Evolutionary conservation across 768 basidiomycete species (phyloP), one percentile per base, ranked within the genome.

Genomic region (Goffeauzyma gilvescens): DNA sequence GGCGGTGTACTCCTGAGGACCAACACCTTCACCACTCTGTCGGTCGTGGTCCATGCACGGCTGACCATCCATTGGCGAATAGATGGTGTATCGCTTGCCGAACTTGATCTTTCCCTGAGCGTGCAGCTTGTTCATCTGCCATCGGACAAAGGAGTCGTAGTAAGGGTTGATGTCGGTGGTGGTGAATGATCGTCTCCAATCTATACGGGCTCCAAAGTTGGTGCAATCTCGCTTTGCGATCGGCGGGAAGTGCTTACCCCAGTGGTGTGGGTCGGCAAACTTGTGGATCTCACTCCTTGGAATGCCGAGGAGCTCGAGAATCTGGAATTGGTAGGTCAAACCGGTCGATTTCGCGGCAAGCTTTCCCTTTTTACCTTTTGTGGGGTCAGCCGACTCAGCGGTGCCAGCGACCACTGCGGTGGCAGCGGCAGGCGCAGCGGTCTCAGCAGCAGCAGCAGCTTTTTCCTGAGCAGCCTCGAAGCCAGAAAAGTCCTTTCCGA

Each of bases 41-140:
- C 93, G 80, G 64, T 98, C 93, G 67, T 98, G 93, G 65, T 98
- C 93, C 93, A 98, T 96, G 59, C 93, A 98, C 0, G 93, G 90
- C 59, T 96, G 93, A 2, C 87, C 89, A 53, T 98, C 93, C 65
- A 95, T 95, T 2, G 87, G 86, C 50, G 84, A 89, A 72, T 93
- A 98, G 58, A 98, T 84, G 12, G 93, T 98, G 65, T 95, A 90
- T 32, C 93, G 78, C 65, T 93, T 82, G 37, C 93, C 93, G 58
- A 95, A 98, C 66, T 90, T 93, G 70, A 98, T 84, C 67, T 87
- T 89, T 25, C 81, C 80, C 35, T 86, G 70, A 32, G 68, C 69
- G 65, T 84, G 72, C 7, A 96, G 71, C 61, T 83, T 86, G 70
- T 90, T 95, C 64, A 86, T 77, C 60, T 98, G 93, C 93, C 93